phyloP scores from a whole-genome alignment of 2,329 filamentous ascomycete genomes.

The Fonsecaea pugnacius region DNA sequence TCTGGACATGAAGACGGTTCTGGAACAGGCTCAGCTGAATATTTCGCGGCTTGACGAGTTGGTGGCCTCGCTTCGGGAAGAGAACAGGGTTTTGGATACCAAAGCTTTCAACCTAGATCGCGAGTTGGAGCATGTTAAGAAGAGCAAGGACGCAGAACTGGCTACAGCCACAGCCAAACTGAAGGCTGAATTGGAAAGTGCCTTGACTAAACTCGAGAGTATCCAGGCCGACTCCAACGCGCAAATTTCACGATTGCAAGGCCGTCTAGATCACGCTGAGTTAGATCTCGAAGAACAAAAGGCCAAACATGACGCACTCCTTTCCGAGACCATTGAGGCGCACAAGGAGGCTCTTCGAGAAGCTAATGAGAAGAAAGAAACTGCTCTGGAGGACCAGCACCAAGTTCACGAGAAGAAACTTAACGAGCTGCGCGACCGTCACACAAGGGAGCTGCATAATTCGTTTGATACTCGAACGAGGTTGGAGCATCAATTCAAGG shows the following conservation, averaged over 20 bases:
- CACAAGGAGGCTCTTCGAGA: slow-evolving; percentile 65
- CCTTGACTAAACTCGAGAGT: slow-evolving; percentile 81
- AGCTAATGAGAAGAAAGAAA: slow-evolving; percentile 57
- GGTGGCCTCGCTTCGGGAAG: slow-evolving; percentile 53
- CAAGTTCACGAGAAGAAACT: slow-evolving; percentile 73
- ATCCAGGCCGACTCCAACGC: slow-evolving; percentile 75
- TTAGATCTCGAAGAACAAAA: slow-evolving; percentile 80
- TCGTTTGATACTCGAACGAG: slow-evolving; percentile 80
- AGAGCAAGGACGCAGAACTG: slow-evolving; percentile 77
- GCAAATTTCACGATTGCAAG: slow-evolving; percentile 72
- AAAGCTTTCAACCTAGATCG: slow-evolving; percentile 72
- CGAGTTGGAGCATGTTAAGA: slow-evolving; percentile 81
- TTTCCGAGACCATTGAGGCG: slow-evolving; percentile 76
- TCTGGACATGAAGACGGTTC: slow-evolving; percentile 76
- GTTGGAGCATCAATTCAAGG: slow-evolving; percentile 76
- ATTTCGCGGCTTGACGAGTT: slow-evolving; percentile 67
- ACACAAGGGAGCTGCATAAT: slow-evolving; percentile 74
- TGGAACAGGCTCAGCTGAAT: slow-evolving; percentile 66
- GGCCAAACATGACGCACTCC: slow-evolving; percentile 78
- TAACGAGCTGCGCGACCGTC: slow-evolving; percentile 75
- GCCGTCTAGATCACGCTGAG: slow-evolving; percentile 75
- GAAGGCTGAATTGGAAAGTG: slow-evolving; percentile 79
- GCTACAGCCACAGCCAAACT: slow-evolving; percentile 77
- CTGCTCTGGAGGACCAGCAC: slow-evolving; percentile 60
- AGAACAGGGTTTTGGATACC: slow-evolving; percentile 73